Conservation (phyloP, 805 yeast genomes). For the Wickerhamomyces pijperi region DNA sequence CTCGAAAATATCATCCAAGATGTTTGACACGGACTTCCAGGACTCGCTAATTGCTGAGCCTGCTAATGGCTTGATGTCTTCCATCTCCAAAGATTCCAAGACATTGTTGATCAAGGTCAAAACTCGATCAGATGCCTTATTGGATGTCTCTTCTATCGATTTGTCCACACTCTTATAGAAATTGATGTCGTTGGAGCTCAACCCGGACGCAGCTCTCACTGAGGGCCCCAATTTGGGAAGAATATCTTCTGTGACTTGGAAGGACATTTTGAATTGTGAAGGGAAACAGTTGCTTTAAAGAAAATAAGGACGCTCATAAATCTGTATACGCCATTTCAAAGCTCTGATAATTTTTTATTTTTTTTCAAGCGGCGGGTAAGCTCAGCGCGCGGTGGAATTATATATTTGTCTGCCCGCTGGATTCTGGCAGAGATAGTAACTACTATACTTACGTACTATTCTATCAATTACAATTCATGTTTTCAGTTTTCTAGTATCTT, state of each 20-base stretch:
- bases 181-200: constrained; percentile 72
- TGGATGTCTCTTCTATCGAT: constrained; percentile 27
- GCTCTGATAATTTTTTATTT: too few species aligned
- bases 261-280: not conserved
- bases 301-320: too few species aligned
- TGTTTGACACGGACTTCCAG: constrained; percentile 54
- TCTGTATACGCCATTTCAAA: too few species aligned
- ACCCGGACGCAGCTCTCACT: constrained; percentile 54
- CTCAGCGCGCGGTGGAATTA: not conserved
- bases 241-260: not conserved
- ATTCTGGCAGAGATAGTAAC: too few species aligned
- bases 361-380: not conserved
- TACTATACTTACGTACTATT: too few species aligned
- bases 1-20: constrained; percentile 65
- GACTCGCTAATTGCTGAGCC: constrained; percentile 35
- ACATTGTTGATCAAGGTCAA: constrained; percentile 36
- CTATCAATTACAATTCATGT: too few species aligned
- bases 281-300: too few species aligned
- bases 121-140: constrained; percentile 29
- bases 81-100: constrained; percentile 23
- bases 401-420: not conserved
- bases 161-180: constrained; percentile 59
- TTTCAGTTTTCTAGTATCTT: too few species aligned
- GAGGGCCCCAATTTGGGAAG: constrained; percentile 42
- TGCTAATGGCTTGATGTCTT: constrained; percentile 14